A percentile compares a stretch with the other conserved stretches of the same genome.
Evolutionary conservation across 2,329 filamentous ascomycete genomes (phyloP).

Genomic region (Aspergillus sp.): DNA sequence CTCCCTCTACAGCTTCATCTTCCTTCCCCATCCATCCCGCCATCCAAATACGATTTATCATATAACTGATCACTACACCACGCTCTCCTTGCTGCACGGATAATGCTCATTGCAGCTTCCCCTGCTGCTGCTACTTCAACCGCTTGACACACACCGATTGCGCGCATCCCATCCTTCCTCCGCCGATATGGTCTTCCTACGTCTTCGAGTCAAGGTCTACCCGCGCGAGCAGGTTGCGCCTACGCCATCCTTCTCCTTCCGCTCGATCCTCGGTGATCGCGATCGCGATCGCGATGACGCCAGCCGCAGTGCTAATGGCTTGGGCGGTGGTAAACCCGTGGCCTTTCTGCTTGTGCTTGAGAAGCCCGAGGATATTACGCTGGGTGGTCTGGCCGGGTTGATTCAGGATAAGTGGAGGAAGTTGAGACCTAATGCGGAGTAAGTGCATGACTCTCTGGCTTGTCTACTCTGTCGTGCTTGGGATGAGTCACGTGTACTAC

Average conservation of each 20-base stretch:
- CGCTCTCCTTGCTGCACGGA: neutral
- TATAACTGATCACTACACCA: neutral
- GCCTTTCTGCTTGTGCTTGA: constrained; percentile 36
- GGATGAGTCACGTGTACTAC: constrained; percentile 10
- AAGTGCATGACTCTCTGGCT: constrained; percentile 21
- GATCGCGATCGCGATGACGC: constrained; percentile 20
- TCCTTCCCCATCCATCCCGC: neutral
- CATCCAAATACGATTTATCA: neutral
- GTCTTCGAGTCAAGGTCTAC: constrained; percentile 39
- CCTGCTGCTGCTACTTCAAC: neutral
- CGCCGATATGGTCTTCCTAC: constrained; percentile 38
- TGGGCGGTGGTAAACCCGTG: constrained; percentile 22
- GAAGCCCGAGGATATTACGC: constrained; percentile 33
- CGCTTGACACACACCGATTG: neutral
- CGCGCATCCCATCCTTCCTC: neutral
- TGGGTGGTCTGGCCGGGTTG: constrained; percentile 33
- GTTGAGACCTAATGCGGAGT: constrained; percentile 36
- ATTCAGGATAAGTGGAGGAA: constrained; percentile 39
- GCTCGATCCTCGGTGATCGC: constrained; percentile 17
- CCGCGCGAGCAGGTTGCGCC: constrained; percentile 29
- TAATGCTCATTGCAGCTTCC: neutral
- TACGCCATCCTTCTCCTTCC: constrained; percentile 14
- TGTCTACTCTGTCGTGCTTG: neutral
- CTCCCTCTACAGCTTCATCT: neutral
- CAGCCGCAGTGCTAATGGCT: constrained; percentile 11